Conservation (phyloP, 2,329 filamentous ascomycete species). For the Curvularia eragrostidis region DNA sequence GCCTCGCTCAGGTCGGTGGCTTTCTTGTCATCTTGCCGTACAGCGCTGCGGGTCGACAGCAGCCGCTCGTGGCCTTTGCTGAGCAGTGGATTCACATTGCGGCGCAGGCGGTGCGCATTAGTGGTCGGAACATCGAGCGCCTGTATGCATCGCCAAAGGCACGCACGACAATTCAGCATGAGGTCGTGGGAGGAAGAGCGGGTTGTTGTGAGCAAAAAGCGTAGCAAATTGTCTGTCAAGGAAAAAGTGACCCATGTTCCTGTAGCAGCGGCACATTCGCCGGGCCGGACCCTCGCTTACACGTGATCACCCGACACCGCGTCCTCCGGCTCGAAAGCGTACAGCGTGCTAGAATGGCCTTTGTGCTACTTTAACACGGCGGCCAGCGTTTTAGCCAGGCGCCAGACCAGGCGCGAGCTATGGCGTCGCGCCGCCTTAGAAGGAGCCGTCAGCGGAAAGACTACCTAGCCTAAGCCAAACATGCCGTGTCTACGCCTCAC, state of each 20-base stretch:
- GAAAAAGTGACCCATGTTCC: constrained; percentile 27
- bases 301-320: constrained; percentile 24
- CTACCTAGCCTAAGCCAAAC: constrained; percentile 34
- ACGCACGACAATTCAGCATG: constrained; percentile 57
- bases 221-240: constrained; percentile 15
- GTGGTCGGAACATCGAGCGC: constrained; percentile 46
- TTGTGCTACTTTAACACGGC: background rate
- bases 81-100: constrained; percentile 27
- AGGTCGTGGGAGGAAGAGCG: constrained; percentile 19
- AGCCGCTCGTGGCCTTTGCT: constrained; percentile 28
- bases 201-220: constrained; percentile 16
- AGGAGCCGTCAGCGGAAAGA: constrained; percentile 22
- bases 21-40: constrained; percentile 14
- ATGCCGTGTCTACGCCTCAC: constrained; percentile 17
- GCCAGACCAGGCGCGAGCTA: background rate
- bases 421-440: constrained; percentile 22
- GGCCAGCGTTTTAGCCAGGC: background rate
- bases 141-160: constrained; percentile 53
- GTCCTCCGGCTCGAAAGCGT: constrained; percentile 4
- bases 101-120: constrained; percentile 30
- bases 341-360: constrained; percentile 14
- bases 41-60: constrained; percentile 18
- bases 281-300: constrained; percentile 16
- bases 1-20: constrained; percentile 15
- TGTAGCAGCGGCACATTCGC: constrained; percentile 9